Evolutionary conservation across 371 early-diverging fungal genomes (phyloP), one percentile per base, ranked within the genome.

Genomic region (Zopfochytrium polystomum): DNA sequence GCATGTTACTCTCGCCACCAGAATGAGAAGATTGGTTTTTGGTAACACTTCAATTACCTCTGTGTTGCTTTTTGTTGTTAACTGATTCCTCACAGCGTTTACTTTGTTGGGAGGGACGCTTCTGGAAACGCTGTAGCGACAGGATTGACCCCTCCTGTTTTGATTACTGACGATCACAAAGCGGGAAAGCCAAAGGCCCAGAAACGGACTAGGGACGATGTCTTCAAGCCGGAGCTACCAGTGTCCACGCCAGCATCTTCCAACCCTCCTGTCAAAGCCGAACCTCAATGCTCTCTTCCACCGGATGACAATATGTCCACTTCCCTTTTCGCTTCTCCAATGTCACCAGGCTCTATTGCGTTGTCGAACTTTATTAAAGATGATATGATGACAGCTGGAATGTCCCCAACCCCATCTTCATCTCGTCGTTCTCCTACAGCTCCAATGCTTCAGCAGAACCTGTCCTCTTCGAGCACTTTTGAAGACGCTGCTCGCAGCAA

Each of bases 161-260:
- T 95, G 88, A 93, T 95, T 54, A 95, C 96, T 1, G 96, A 95
- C 64, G 96, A 95, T 67, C 96, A 95, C 77, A 95, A 95, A 68
- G 87, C 91, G 4, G 86, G 83, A 13, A 65, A 65, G 48, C 46
- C 34, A 38, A 55, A 52, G 46, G 18, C 25, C 38, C 35, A 33
- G 38, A 54, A 54, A 31, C 54, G 54, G 4, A 32, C 13, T 3
- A 20, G 54, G 13, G 9, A 11, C 7, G 47, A 47, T 7, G 18
- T 6, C 6, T n/a, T 7, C 23, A 22, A 47, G 7, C 7, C 18
- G 47, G 47, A 47, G 23, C n/a, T n/a, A n/a, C n/a, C n/a, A n/a
- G n/a, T n/a, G n/a, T n/a, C n/a, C n/a, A n/a, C n/a, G n/a, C n/a
- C n/a, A n/a, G n/a, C n/a, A n/a, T n/a, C n/a, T n/a, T n/a, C n/a